phyloP scores from a whole-genome alignment of 2,329 filamentous ascomycete species.

The Neopestalotiopsis rosae region DNA sequence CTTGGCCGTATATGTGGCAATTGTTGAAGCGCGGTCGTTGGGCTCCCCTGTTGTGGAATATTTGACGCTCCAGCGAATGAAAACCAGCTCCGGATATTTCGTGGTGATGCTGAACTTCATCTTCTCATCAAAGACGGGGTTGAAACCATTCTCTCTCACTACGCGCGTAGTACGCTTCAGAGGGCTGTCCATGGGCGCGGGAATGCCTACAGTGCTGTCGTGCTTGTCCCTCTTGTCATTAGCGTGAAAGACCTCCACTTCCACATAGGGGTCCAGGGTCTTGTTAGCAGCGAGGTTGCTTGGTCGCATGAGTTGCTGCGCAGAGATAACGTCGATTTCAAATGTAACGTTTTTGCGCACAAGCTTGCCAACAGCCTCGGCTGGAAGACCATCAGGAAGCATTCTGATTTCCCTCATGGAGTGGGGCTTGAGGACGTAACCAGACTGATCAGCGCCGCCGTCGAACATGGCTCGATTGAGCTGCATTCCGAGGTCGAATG shows the following conservation, averaged over 20 bases:
- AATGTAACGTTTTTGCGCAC: constrained; percentile 85
- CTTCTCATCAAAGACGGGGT: constrained; percentile 82
- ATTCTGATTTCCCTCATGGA: constrained; percentile 78
- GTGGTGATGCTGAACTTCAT: constrained; percentile 86
- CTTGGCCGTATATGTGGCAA: constrained; percentile 93
- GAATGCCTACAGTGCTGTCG: constrained; percentile 67
- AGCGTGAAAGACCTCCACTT: constrained; percentile 92
- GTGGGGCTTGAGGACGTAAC: constrained; percentile 92
- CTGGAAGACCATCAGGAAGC: constrained; percentile 59
- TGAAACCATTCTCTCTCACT: constrained; percentile 88
- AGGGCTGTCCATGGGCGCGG: constrained; percentile 58
- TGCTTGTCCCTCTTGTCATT: constrained; percentile 93
- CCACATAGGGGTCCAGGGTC: constrained; percentile 89
- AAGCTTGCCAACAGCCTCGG: constrained; percentile 64
- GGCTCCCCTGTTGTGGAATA: constrained; percentile 79
- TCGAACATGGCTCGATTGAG: constrained; percentile 98
- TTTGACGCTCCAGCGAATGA: constrained; percentile 91
- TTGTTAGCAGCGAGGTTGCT: constrained; percentile 72
- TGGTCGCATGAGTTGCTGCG: constrained; percentile 90
- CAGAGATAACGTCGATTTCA: constrained; percentile 87
- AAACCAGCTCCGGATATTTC: constrained; percentile 92
- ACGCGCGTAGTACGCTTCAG: constrained; percentile 81
- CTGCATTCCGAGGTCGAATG: constrained; percentile 93
- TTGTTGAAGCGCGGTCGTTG: constrained; percentile 65
- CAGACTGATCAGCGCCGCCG: constrained; percentile 81